These are phyloP conservation scores for Coccomyxa subellipsoidea DNA, from an alignment of 163 green algal species.

Conservation along the genomic window DNA sequence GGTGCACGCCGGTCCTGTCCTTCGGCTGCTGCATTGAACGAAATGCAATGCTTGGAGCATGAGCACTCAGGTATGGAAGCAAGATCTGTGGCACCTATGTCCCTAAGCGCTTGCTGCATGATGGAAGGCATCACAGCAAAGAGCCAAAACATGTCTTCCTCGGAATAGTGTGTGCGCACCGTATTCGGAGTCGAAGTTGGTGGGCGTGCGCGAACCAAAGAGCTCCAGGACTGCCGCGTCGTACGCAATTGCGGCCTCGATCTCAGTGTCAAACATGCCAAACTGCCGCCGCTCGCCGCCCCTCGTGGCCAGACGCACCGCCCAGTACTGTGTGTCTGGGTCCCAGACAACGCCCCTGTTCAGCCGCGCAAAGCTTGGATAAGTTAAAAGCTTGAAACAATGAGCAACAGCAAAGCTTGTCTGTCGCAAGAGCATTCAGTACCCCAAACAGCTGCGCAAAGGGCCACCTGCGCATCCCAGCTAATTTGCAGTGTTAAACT, in stretches of 20 bases:
- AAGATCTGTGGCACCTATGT: too few species aligned
- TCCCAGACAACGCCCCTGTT: conserved; percentile 7
- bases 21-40: too few species aligned
- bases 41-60: too few species aligned
- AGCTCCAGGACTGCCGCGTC: conserved; percentile 19
- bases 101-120: too few species aligned
- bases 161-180: background rate
- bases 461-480: too few species aligned
- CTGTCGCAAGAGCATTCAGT: too few species aligned
- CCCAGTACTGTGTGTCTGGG: background rate
- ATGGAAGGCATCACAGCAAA: background rate
- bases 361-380: too few species aligned
- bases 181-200: conserved; percentile 10
- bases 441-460: too few species aligned
- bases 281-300: background rate
- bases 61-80: too few species aligned
- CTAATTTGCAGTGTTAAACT: background rate
- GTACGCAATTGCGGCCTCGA: conserved; percentile 18
- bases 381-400: too few species aligned
- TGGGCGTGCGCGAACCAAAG: background rate
- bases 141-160: background rate
- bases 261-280: conserved; percentile 22
- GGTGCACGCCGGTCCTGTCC: too few species aligned
- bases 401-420: too few species aligned
- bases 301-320: conserved; percentile 14